A percentile compares a stretch with the other conserved stretches of the same genome.
phyloP scores from a whole-genome alignment of 208 protist species.

The Crithidia expoeki region DNA sequence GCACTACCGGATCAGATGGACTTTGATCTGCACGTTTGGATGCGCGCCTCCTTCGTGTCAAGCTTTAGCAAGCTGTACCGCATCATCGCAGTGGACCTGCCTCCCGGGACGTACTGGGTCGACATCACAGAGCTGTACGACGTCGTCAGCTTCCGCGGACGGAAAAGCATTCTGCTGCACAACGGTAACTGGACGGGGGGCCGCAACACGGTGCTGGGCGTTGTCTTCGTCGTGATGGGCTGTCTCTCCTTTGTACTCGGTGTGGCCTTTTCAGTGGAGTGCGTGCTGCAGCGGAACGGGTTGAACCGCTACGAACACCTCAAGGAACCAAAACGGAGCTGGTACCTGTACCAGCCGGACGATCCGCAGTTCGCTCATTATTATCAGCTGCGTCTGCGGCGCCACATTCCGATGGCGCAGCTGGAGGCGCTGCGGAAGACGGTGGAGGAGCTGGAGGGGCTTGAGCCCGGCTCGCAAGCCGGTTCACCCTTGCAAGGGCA shows the following conservation, averaged over 20 bases:
- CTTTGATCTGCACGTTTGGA: conserved; percentile 98
- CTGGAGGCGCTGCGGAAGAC: conserved; percentile 44
- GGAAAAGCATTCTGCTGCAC: conserved; percentile 95
- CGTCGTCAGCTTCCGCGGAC: conserved; percentile 91
- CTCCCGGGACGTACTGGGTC: conserved; percentile 75
- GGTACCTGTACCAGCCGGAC: conserved; percentile 64
- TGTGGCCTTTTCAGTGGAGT: conserved; percentile 64
- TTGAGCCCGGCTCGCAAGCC: not conserved
- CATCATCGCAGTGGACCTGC: conserved; percentile 82
- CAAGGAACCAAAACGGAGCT: conserved; percentile 54
- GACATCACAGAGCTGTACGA: conserved; percentile 94
- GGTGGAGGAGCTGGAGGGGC: conserved; percentile 29
- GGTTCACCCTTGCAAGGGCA: conserved; percentile 5
- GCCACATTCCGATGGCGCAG: conserved; percentile 56
- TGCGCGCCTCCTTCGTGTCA: conserved; percentile 91
- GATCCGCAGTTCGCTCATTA: conserved; percentile 63
- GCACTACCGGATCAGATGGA: conserved; percentile 81
- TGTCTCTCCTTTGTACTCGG: conserved; percentile 58
- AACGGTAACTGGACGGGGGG: conserved; percentile 66
- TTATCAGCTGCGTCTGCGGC: conserved; percentile 61
- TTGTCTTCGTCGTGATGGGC: conserved; percentile 68
- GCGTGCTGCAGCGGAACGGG: conserved; percentile 35
- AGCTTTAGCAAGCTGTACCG: conserved; percentile 97
- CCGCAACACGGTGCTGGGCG: conserved; percentile 47
- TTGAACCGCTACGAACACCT: conserved; percentile 35